These are phyloP conservation scores for Periconia sp. DNA, from an alignment of 2,329 filamentous ascomycete genomes.

Conservation along the genomic window DNA sequence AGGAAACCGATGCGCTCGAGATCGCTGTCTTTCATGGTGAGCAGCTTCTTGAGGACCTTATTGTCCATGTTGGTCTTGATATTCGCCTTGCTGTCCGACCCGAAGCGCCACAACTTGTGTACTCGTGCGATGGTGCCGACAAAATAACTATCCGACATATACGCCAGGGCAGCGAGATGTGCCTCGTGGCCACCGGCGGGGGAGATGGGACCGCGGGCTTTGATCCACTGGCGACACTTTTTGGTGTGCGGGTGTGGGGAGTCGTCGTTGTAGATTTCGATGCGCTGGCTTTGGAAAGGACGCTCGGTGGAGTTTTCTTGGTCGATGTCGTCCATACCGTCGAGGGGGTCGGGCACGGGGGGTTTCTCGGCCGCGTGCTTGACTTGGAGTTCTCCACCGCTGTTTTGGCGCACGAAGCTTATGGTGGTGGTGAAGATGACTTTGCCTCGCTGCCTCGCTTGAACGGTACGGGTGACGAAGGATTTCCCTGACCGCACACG, in stretches of 20 bases:
- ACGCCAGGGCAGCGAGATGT: constrained; percentile 85
- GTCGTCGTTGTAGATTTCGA: constrained; percentile 59
- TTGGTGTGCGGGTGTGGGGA: constrained; percentile 63
- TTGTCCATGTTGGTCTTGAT: constrained; percentile 45
- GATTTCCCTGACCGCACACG: constrained; percentile 86
- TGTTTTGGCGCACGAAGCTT: constrained; percentile 75
- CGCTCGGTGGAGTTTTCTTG: constrained; percentile 36
- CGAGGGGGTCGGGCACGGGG: constrained; percentile 48
- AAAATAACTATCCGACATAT: constrained; percentile 91
- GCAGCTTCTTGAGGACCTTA: constrained; percentile 47
- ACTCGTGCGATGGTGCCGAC: constrained; percentile 84
- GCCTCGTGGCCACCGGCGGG: constrained; percentile 73
- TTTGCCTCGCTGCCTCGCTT: constrained; percentile 82
- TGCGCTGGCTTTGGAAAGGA: constrained; percentile 61
- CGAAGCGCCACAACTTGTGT: constrained; percentile 78
- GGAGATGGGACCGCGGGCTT: constrained; percentile 73
- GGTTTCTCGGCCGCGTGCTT: constrained; percentile 62
- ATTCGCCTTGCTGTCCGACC: constrained; percentile 46
- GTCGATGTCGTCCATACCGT: constrained; percentile 39
- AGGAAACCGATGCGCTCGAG: constrained; percentile 46
- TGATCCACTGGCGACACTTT: constrained; percentile 69
- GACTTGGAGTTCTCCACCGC: constrained; percentile 59
- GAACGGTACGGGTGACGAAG: constrained; percentile 92
- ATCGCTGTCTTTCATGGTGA: constrained; percentile 48
- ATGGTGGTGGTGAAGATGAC: constrained; percentile 96